These are phyloP conservation scores for Poa annua DNA, from an alignment of 176 grass and related monocot species.

Conservation along the genomic window DNA sequence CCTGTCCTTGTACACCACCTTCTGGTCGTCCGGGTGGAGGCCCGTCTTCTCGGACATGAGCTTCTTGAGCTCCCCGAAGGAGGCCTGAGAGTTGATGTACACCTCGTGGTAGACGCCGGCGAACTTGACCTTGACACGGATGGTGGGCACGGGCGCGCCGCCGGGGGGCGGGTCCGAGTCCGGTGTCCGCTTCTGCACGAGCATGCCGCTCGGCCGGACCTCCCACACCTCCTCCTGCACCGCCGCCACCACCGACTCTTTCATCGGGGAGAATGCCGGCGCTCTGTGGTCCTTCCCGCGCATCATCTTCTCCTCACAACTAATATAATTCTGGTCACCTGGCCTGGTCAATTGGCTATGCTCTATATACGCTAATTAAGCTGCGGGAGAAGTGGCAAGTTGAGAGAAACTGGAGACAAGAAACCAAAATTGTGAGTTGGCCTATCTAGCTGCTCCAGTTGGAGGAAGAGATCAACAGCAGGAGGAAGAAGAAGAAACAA, in stretches of 20 bases:
- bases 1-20: conserved; percentile 79
- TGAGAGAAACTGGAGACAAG: not conserved
- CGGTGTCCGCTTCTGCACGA: conserved; percentile 81
- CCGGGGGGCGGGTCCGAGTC: conserved; percentile 52
- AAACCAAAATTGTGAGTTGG: not conserved
- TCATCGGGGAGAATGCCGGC: conserved; percentile 48
- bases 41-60: conserved; percentile 75
- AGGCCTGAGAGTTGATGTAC: conserved; percentile 81
- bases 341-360: not conserved
- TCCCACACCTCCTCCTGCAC: conserved; percentile 81
- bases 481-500: not conserved
- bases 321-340: not conserved
- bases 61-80: conserved; percentile 98
- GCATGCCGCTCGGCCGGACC: conserved; percentile 89
- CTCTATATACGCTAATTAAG: not conserved
- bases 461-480: not conserved
- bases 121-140: conserved; percentile 98
- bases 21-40: conserved; percentile 86
- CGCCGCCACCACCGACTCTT: conserved; percentile 26
- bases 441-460: not conserved
- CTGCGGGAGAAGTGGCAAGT: not conserved
- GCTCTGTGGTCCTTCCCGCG: conserved; percentile 50
- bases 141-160: conserved; percentile 70
- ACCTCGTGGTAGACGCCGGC: conserved; percentile 80
- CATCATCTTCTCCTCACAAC: conserved; percentile 50